phyloP scores from a whole-genome alignment of 768 basidiomycete genomes.

The Tricholoma saponaceum region DNA sequence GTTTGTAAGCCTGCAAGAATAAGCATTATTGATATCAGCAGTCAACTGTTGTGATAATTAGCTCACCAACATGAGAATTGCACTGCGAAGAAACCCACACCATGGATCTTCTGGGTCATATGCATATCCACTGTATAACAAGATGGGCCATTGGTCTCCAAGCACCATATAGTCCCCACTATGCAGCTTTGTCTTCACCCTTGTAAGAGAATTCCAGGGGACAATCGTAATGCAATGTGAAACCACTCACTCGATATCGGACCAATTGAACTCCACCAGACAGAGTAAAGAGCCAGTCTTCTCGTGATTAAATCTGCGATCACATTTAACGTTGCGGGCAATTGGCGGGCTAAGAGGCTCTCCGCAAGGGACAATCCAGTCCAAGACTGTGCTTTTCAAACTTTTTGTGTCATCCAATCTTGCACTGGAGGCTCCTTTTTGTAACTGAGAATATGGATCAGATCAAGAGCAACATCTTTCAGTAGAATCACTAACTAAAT shows the following conservation, averaged over 20 bases:
- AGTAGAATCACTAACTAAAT: conserved; percentile 4
- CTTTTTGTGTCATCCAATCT: background rate
- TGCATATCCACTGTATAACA: conserved; percentile 3
- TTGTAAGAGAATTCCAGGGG: background rate
- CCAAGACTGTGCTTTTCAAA: background rate
- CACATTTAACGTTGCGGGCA: background rate
- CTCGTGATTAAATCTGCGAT: background rate
- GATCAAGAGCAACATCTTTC: background rate
- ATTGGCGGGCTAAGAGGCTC: background rate
- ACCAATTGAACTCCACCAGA: conserved; percentile 8
- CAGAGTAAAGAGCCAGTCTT: conserved; percentile 5
- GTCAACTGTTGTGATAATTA: background rate
- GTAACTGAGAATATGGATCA: background rate
- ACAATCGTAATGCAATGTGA: background rate
- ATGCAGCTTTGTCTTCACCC: conserved; percentile 1
- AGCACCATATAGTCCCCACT: conserved; percentile 10
- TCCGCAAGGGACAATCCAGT: background rate
- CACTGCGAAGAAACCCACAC: background rate
- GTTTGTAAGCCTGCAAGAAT: conserved; percentile 4
- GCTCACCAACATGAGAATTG: conserved; percentile 2
- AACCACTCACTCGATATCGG: background rate
- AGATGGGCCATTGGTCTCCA: conserved; percentile 16
- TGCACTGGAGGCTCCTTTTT: conserved; percentile 2
- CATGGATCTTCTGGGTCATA: background rate
- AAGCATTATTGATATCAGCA: background rate